Evolutionary conservation across 768 basidiomycete species (phyloP).

Genomic region (Lactarius vividus): DNA sequence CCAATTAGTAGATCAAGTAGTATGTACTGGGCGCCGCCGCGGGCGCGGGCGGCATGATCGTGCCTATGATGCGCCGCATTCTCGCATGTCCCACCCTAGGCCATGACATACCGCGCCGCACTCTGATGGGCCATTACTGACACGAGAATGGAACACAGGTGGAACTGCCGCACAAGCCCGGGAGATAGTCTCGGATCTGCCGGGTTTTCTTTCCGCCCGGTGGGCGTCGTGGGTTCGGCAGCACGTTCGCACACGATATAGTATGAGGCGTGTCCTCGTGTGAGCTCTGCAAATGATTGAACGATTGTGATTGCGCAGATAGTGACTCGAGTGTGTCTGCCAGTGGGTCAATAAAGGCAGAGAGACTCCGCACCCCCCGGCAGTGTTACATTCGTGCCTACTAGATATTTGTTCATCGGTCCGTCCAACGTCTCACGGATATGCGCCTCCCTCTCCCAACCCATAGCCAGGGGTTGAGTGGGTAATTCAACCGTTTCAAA

Average conservation of each 20-base stretch:
- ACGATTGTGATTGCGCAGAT: conserved; percentile 43
- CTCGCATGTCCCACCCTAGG: neutral
- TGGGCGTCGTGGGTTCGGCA: conserved; percentile 65
- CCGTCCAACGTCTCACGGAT: conserved; percentile 63
- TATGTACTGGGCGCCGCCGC: conserved; percentile 63
- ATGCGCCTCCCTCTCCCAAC: conserved; percentile 58
- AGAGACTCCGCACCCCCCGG: conserved; percentile 38
- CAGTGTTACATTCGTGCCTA: conserved; percentile 31
- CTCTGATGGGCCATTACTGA: neutral
- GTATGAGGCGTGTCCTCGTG: conserved; percentile 54
- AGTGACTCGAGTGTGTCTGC: conserved; percentile 42
- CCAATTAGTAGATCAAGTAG: conserved; percentile 68
- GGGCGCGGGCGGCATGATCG: conserved; percentile 56
- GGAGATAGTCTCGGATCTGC: conserved; percentile 50
- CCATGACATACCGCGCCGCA: neutral
- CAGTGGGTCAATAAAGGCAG: conserved; percentile 38
- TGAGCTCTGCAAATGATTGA: conserved; percentile 44
- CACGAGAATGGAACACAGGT: conserved; percentile 39
- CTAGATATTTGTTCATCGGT: conserved; percentile 60
- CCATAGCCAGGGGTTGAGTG: conserved; percentile 63
- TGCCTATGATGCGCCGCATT: conserved; percentile 55
- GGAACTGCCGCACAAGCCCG: conserved; percentile 37
- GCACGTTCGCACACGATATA: conserved; percentile 36
- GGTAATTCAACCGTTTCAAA: conserved; percentile 43
- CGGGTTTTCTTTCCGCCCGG: conserved; percentile 54